Evolutionary conservation across 768 basidiomycete species (phyloP).

Genomic region (Boletus rubropictus): DNA sequence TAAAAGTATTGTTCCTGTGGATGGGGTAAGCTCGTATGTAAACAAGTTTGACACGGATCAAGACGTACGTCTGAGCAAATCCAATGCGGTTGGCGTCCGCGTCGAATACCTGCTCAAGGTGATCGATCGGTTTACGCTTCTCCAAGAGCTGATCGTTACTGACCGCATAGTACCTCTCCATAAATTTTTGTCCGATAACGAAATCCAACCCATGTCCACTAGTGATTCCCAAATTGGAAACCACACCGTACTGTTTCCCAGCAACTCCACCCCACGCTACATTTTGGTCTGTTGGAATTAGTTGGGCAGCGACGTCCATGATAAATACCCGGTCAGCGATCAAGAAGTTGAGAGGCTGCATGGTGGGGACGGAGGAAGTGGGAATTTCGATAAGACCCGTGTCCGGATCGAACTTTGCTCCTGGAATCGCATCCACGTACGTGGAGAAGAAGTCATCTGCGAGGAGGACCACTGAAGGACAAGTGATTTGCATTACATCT

Average conservation of each 20-base stretch:
- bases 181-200: background rate
- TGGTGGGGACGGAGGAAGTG: constrained; percentile 7
- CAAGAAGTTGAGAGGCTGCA: constrained; percentile 14
- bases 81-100: constrained; percentile 15
- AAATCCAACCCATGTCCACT: background rate
- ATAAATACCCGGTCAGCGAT: constrained; percentile 6
- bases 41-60: background rate
- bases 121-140: background rate
- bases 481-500: background rate
- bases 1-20: constrained; percentile 20
- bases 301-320: constrained; percentile 20
- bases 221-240: background rate
- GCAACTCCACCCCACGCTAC: constrained; percentile 7
- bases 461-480: constrained; percentile 16
- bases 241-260: constrained; percentile 9
- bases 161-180: constrained; percentile 6
- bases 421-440: constrained; percentile 16
- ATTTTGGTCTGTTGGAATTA: constrained; percentile 17
- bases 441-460: constrained; percentile 16
- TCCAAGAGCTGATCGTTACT: background rate
- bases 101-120: constrained; percentile 17
- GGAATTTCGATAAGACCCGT: constrained; percentile 18
- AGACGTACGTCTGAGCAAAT: constrained; percentile 23
- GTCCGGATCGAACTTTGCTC: constrained; percentile 1
- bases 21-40: background rate